Evolutionary conservation across 2,329 filamentous ascomycete genomes (phyloP).

Genomic region (Penicillium crustosum): DNA sequence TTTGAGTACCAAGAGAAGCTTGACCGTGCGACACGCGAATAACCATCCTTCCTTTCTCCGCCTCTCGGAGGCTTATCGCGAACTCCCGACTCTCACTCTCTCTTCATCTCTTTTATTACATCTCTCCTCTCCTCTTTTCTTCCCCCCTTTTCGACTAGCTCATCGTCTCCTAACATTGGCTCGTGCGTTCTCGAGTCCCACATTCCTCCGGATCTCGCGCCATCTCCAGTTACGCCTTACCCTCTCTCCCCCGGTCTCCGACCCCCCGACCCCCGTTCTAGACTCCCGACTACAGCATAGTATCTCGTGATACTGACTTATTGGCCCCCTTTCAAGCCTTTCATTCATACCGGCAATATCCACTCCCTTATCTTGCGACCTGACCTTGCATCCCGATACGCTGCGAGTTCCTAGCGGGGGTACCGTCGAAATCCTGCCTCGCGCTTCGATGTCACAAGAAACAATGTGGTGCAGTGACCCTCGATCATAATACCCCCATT

Average conservation of each 20-base stretch:
- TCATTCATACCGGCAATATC: slow-evolving; percentile 13
- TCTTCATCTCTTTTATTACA: slow-evolving; percentile 37
- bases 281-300: slow-evolving; percentile 10
- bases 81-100: slow-evolving; percentile 12
- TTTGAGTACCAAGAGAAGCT: slow-evolving; percentile 34
- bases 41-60: slow-evolving; percentile 26
- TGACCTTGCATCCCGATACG: slow-evolving; percentile 1
- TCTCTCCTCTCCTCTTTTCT: background rate
- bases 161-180: slow-evolving; percentile 36
- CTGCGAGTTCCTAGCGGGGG: slow-evolving; percentile 5
- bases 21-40: slow-evolving; percentile 32
- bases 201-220: slow-evolving; percentile 16
- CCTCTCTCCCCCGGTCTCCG: background rate
- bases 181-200: slow-evolving; percentile 15
- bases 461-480: slow-evolving; percentile 25
- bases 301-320: background rate
- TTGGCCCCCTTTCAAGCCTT: background rate
- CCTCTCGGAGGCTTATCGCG: slow-evolving; percentile 28
- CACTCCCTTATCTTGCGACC: slow-evolving; percentile 12
- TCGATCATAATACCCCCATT: slow-evolving; percentile 22
- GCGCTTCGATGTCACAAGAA: slow-evolving; percentile 18
- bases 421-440: slow-evolving; percentile 6
- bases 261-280: background rate
- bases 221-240: slow-evolving; percentile 2
- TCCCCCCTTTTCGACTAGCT: slow-evolving; percentile 46